Evolutionary conservation across 225 moss, liverwort and hornwort genomes (phyloP), one percentile per base, ranked within the genome.

Genomic region (Pseudoscleropodium purum): DNA sequence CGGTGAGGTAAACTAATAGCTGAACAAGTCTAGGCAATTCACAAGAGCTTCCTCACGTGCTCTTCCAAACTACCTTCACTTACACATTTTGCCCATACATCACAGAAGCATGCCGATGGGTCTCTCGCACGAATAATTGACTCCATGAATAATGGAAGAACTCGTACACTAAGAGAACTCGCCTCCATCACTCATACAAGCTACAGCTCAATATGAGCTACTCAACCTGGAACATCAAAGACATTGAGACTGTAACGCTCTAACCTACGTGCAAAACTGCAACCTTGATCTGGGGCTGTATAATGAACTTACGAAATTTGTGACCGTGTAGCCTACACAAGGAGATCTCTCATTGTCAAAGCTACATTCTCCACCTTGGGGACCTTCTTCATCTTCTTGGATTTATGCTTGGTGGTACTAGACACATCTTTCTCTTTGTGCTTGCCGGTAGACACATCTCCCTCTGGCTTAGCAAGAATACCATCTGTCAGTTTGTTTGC

Each of bases 281-380:
- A 81, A 85, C 61, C 76, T 68, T 76, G 61, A 68, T 31, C 41
- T 45, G 23, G 87, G 39, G 31, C 33, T 63, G 68, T 21, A 14
- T 45, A n/a, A 70, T 33, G 33, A 37, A 88, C 85, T 80, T 81
- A 66, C 82, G 49, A 61, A 76, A 70, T 37, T 52, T 76, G 88
- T 47, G 26, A 69, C 64, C 63, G 26, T 33, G 61, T 27, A 82
- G 67, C 56, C 91, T 92, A 91, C 69, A 93, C 81, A 33, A 93
- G 93, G 59, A 93, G 91, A 82, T 93, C 93, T 85, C 43, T 84
- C 84, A 93, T 87, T 4, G 90, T 88, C 67, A 89, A 84, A 33
- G 81, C 66, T 30, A 51, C 90, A 64, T 86, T 82, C 79, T 89
- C 74, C 65, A 41, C 76, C 87, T 87, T 87, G 30, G 39, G 60